A percentile compares a stretch with the other conserved stretches of the same genome.
Evolutionary conservation across 192 early-diverging fungal species (phyloP).

Genomic region (Chytriomyces confervae): DNA sequence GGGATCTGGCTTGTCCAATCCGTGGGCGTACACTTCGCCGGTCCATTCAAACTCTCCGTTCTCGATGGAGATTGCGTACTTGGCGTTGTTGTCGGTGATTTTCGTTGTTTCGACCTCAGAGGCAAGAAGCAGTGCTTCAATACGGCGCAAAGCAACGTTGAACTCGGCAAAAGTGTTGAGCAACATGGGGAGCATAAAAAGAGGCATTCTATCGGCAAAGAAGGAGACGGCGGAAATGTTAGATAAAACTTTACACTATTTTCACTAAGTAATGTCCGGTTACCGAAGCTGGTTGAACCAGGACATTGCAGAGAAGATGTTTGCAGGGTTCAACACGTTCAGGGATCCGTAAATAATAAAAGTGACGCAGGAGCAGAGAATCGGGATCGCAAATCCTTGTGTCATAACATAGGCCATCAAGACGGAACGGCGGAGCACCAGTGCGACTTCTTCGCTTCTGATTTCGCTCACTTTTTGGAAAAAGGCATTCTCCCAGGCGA

Average conservation of each 20-base stretch:
- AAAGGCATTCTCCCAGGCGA: slow-evolving; percentile 73
- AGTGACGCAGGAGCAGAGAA: slow-evolving; percentile 46
- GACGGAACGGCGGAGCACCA: slow-evolving; percentile 43
- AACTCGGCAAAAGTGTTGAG: slow-evolving; percentile 56
- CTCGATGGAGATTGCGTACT: slow-evolving; percentile 60
- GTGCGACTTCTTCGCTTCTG: slow-evolving; percentile 50
- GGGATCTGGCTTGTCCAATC: slow-evolving; percentile 25
- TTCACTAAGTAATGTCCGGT: not conserved
- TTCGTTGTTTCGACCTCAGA: slow-evolving; percentile 65
- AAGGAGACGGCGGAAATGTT: slow-evolving; percentile 41
- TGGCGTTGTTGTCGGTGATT: slow-evolving; percentile 43
- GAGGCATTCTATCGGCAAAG: slow-evolving; percentile 41
- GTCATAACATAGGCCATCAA: slow-evolving; percentile 51
- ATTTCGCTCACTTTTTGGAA: slow-evolving; percentile 66
- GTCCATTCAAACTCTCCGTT: slow-evolving; percentile 71
- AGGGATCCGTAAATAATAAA: slow-evolving; percentile 54
- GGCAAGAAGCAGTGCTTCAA: slow-evolving; percentile 60
- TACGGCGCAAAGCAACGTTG: slow-evolving; percentile 55
- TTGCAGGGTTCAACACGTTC: slow-evolving; percentile 36
- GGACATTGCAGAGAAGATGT: slow-evolving; percentile 55
- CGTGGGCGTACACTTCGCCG: slow-evolving; percentile 19
- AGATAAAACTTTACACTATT: slow-evolving; percentile 24
- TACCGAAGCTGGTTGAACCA: slow-evolving; percentile 54
- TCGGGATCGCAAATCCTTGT: slow-evolving; percentile 56
- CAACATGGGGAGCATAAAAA: slow-evolving; percentile 61